Evolutionary conservation across 139 green algal species (phyloP), one percentile per base, ranked within the genome.

Genomic region (Raphidocelis subcapitata): DNA sequence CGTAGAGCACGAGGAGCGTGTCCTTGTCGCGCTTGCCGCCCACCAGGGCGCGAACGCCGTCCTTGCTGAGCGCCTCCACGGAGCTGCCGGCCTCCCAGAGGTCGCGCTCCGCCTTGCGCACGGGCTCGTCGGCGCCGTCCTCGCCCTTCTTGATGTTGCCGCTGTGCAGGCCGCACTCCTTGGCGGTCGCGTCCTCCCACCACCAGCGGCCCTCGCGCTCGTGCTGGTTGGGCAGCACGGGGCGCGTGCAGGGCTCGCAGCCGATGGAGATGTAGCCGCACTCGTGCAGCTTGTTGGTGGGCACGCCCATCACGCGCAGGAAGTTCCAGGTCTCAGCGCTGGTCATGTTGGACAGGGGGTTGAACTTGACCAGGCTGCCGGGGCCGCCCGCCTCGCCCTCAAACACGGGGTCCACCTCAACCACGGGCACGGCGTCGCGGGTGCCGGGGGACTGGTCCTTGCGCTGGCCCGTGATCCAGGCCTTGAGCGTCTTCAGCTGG

Each of bases 121-220:
- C n/a, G n/a, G n/a, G n/a, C 51, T 84, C 70, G 64, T 88, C 72
- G 5, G 36, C 78, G 62, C 37, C 84, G 64, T 79, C 84, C 61
- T 84, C 82, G 12, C 54, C 73, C 44, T 85, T 86, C 60, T 89
- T 83, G 52, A 97, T 79, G 80, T 97, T 97, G 79, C 93, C 93
- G 35, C 73, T 89, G 88, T 99, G 95, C 76, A 99, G 86, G 60
- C 95, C 95, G 82, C 95, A 99, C 90, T 99, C 95, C 88, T 99
- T 97, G 44, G 76, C 85, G 84, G 75, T 79, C 15, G 89, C 79
- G 62, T 96, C 94, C 90, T 99, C 95, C 95, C 95, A 99, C 95
- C 95, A 99, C 95, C 95, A 99, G 66, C 95, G 88, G 23, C 95
- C 95, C 86, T 99, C 95, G 49, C 95, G 89, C 89, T 99, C 95